Evolutionary conservation across 495 filamentous ascomycete genomes (phyloP).

Genomic region (Terfezia boudieri): DNA sequence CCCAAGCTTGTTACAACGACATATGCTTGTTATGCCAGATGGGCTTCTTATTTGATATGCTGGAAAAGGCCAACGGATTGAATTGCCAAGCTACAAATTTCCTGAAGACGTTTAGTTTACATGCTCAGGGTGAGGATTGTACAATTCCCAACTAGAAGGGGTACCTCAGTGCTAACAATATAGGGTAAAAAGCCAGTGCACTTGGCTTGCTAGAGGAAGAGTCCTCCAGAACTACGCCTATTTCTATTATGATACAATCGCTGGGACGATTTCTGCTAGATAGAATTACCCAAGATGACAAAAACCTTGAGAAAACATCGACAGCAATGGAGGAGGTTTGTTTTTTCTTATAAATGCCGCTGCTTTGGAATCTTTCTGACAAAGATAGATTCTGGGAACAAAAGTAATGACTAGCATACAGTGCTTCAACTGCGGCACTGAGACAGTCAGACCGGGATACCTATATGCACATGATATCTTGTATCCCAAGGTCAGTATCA

Average conservation of each 20-base stretch:
- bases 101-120: slow-evolving; percentile 62
- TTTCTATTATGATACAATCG: slow-evolving; percentile 53
- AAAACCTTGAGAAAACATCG: slow-evolving; percentile 26
- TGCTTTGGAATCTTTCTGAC: too few relatives aligned
- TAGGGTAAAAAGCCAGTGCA: slow-evolving; percentile 29
- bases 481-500: slow-evolving; percentile 9
- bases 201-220: slow-evolving; percentile 69
- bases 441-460: not conserved
- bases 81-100: slow-evolving; percentile 97
- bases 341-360: not conserved
- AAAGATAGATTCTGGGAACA: not conserved
- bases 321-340: slow-evolving; percentile 3
- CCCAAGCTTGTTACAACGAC: slow-evolving; percentile 57
- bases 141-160: not conserved
- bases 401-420: not conserved
- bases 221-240: slow-evolving; percentile 33
- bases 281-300: slow-evolving; percentile 47
- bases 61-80: slow-evolving; percentile 78
- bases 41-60: slow-evolving; percentile 92
- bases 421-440: not conserved
- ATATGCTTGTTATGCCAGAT: slow-evolving; percentile 80
- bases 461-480: not conserved
- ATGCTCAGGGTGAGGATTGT: slow-evolving; percentile 34
- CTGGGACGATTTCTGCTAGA: slow-evolving; percentile 57
- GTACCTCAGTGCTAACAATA: not conserved